phyloP scores from a whole-genome alignment of 2,329 filamentous ascomycete genomes.

The Hypoxylon sp. region DNA sequence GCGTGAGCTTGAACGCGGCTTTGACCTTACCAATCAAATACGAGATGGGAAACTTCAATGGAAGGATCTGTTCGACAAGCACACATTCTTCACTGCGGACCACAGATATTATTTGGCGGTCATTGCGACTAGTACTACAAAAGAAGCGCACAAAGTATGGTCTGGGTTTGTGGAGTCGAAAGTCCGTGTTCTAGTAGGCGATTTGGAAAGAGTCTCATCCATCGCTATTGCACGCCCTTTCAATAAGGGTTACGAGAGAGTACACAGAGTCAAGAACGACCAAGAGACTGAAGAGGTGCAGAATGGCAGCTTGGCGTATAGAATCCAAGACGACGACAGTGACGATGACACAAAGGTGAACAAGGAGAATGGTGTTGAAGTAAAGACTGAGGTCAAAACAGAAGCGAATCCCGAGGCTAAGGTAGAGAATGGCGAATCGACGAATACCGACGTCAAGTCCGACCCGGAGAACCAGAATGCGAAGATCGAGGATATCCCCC shows the following conservation, averaged over 20 bases:
- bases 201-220: conserved; percentile 83
- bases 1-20: conserved; percentile 83
- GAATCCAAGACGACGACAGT: conserved; percentile 56
- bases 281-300: conserved; percentile 67
- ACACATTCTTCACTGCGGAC: conserved; percentile 91
- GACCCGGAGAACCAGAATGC: conserved; percentile 50
- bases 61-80: conserved; percentile 90
- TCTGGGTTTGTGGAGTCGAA: conserved; percentile 95
- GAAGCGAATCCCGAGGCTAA: conserved; percentile 56
- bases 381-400: conserved; percentile 64
- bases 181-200: conserved; percentile 85
- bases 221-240: conserved; percentile 91
- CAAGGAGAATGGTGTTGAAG: conserved; percentile 55
- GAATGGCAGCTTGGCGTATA: conserved; percentile 65
- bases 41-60: conserved; percentile 82
- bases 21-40: conserved; percentile 83
- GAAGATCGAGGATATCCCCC: conserved; percentile 47
- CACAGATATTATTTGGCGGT: conserved; percentile 98
- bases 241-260: conserved; percentile 90
- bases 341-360: conserved; percentile 47
- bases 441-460: conserved; percentile 22
- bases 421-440: conserved; percentile 29
- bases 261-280: conserved; percentile 76
- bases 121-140: conserved; percentile 83
- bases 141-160: conserved; percentile 89